Conservation (phyloP, 352 stramenopile genomes). For the Phytophthora uliginosa region DNA sequence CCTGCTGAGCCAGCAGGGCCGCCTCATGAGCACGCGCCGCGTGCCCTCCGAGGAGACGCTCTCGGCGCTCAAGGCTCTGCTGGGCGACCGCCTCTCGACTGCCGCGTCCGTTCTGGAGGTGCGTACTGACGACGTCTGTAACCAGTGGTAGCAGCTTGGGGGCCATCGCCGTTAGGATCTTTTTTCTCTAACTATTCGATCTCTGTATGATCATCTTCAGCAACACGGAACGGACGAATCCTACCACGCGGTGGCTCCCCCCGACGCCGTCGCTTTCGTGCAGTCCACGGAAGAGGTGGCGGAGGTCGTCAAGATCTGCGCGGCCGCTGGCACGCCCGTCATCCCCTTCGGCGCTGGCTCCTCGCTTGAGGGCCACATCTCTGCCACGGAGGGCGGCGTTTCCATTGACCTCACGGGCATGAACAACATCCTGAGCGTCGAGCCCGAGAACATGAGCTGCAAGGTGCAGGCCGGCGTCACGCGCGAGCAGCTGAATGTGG, state of each 20-base stretch:
- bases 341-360: conserved; percentile 96
- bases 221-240: conserved; percentile 94
- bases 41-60: conserved; percentile 45
- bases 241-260: conserved; percentile 87
- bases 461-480: conserved; percentile 96
- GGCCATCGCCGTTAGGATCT: not conserved
- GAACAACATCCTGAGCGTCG: conserved; percentile 77
- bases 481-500: conserved; percentile 92
- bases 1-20: conserved; percentile 24
- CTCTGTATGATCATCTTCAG: conserved; percentile 28
- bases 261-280: conserved; percentile 91
- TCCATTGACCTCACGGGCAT: conserved; percentile 93
- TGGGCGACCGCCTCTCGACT: conserved; percentile 81
- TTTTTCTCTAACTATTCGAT: not conserved
- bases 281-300: conserved; percentile 90
- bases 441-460: conserved; percentile 91
- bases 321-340: conserved; percentile 85
- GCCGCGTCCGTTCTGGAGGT: conserved; percentile 69
- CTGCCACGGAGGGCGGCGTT: conserved; percentile 88
- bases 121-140: not conserved
- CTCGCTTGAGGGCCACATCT: conserved; percentile 98
- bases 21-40: conserved; percentile 39
- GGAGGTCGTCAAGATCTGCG: conserved; percentile 93
- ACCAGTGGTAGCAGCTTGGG: not conserved
- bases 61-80: conserved; percentile 59